Base-by-base conservation (phyloP, 768 basidiomycete genomes). In the Rhodosporidiobolus sp. region DNA sequence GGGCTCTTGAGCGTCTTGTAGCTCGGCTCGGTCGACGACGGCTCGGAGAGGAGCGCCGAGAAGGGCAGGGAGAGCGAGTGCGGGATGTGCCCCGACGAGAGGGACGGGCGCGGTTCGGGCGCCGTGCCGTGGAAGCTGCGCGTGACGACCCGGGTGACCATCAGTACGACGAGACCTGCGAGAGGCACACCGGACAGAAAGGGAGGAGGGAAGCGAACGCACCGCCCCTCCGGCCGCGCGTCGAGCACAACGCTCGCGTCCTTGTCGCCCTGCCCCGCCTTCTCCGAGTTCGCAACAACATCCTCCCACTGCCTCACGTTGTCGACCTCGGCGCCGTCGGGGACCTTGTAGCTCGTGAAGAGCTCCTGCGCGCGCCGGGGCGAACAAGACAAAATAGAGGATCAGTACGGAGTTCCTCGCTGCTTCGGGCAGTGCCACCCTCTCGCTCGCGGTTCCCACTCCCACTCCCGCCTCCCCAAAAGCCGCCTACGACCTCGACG, bases 41-140 rank as follows among this genome's bases (percentile, higher is more conserved):
- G 63, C 14, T 53, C 24, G 22, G 69, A 57, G 38, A 78, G 75
- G 30, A 79, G 66, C 3, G 65, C 28, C 30, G 55, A n/a, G 83
- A 96, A 99, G 1, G 96, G 91, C 14, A 96, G 83, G 4, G 92
- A 90, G 76, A 87, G 83, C 0, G 94, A 91, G 80, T 89, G 82
- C 0, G 95, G 94, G 65, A 98, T 94, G 80, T 98, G 96, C 0
- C 96, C 96, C 0, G 91, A 92, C 30, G 91, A 86, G 63, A 98
- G 84, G 24, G 89, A 89, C 22, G 91, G 86, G 22, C 96, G 87
- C 20, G 96, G 96, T 80, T 99, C 96, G 16, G 92, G 89, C 46
- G 89, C 89, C 46, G 83, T 84, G 26, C 94, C 94, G 34, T 86
- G 82, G 80, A 87, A 98, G 73, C 94, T 95, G 77, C 48, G 17